phyloP scores from a whole-genome alignment of 306 rosid species.

The Fragaria iinumae region DNA sequence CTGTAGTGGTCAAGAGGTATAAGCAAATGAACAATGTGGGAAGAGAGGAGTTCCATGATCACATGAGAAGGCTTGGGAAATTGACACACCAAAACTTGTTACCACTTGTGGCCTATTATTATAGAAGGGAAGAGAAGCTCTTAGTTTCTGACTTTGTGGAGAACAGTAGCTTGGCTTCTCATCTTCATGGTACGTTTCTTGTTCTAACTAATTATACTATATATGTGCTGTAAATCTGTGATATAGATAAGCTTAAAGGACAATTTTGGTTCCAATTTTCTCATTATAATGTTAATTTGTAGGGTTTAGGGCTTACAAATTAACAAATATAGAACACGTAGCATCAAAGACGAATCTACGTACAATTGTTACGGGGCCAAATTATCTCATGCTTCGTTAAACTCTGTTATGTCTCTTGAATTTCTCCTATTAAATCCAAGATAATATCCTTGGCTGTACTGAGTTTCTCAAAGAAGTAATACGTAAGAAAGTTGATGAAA shows the following conservation, averaged over 20 bases:
- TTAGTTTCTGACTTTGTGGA: slow-evolving; percentile 58
- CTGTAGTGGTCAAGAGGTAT: slow-evolving; percentile 83
- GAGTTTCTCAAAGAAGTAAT: neutral
- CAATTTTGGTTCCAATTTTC: neutral
- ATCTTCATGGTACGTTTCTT: slow-evolving; percentile 62
- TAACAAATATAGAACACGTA: too few species aligned
- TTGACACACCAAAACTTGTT: slow-evolving; percentile 68
- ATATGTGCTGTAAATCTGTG: neutral
- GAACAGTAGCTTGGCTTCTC: slow-evolving; percentile 76
- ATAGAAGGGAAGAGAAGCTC: slow-evolving; percentile 83
- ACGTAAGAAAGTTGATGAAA: neutral
- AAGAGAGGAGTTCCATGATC: slow-evolving; percentile 78
- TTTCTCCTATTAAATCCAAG: neutral
- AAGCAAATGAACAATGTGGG: slow-evolving; percentile 76
- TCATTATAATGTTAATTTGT: too few species aligned
- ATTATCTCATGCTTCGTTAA: too few species aligned
- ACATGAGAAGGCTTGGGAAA: slow-evolving; percentile 74
- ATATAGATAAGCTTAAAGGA: neutral
- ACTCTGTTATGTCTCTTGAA: neutral
- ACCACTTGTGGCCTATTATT: slow-evolving; percentile 73
- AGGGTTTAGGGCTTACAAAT: too few species aligned
- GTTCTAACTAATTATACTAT: neutral
- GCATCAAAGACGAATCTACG: too few species aligned
- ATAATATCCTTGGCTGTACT: neutral
- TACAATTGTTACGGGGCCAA: too few species aligned